A percentile compares a stretch with the other conserved stretches of the same genome.
These are phyloP conservation scores for Leishmania tarentolae DNA, from an alignment of 208 protist genomes.

Conservation along the genomic window DNA sequence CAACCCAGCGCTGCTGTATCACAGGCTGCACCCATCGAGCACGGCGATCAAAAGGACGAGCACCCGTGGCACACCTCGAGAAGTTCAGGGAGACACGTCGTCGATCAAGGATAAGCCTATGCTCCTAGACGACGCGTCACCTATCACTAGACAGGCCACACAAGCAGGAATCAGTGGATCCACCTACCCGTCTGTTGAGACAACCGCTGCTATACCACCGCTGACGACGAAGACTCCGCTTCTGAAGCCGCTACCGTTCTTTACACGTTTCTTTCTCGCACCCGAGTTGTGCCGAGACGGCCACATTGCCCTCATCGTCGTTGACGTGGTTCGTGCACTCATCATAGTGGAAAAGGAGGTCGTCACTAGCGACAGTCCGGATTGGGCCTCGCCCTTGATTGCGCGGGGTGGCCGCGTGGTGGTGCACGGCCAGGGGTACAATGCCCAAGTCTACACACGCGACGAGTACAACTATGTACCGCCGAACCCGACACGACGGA, in stretches of 20 bases:
- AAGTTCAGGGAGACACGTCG: background rate
- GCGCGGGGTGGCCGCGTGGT: conserved; percentile 35
- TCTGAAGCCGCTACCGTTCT: conserved; percentile 34
- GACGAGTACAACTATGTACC: conserved; percentile 38
- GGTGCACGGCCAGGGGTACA: conserved; percentile 47
- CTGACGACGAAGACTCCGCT: background rate
- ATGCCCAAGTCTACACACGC: conserved; percentile 44
- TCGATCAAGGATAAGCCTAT: background rate
- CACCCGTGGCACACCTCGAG: background rate
- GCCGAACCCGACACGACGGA: conserved; percentile 11
- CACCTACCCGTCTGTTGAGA: background rate
- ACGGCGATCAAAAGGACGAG: background rate
- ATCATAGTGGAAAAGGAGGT: conserved; percentile 69
- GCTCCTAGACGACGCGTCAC: background rate
- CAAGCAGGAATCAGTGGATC: background rate
- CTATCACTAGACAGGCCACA: background rate
- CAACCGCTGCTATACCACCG: background rate
- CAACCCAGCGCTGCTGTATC: conserved; percentile 22
- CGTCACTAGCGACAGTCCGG: conserved; percentile 37
- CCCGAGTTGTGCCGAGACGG: conserved; percentile 65
- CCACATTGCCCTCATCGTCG: conserved; percentile 62
- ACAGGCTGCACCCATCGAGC: conserved; percentile 2
- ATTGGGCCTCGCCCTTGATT: conserved; percentile 39
- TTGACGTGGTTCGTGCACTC: conserved; percentile 69
- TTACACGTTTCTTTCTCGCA: conserved; percentile 71